Base-by-base conservation (phyloP, 2,329 filamentous ascomycete genomes). In the Fusarium tuaranense region DNA sequence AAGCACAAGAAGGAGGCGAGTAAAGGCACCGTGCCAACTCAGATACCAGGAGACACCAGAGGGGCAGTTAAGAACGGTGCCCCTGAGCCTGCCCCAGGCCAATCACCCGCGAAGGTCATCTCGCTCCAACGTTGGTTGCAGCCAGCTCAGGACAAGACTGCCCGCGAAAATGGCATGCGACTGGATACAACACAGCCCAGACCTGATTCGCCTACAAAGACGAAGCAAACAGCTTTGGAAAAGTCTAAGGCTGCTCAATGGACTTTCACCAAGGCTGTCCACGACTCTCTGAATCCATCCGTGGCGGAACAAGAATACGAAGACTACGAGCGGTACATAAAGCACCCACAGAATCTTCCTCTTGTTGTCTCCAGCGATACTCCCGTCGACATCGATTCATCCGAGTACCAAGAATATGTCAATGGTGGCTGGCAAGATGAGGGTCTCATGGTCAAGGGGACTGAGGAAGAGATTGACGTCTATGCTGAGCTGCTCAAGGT, bases 271-370 rank as follows among this genome's bases (percentile, higher is more conserved):
- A 93, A 97, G 79, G 92, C 98, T 60, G 93, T 98, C 53, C 89
- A 92, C 63, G 93, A 95, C 81, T 97, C 94, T 7, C 88, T 98
- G 53, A 93, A 98, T 75, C 97, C 97, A 2, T 92, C 91, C 1
- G 94, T 99, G 41, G 93, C 90, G 9, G 84, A 88, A 9, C 88
- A 90, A 44, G 96, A 98, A 84, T 91, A 92, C 27, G 92, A 93
- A 57, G 97, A 98, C 81, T 99, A 99, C 81, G 89, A 92, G 68
- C 91, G 93, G 27, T 99, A 98, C 83, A 92, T 99, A 75, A 91
- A 90, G 58, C 97, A 99, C 79, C 95, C 97, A 2, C 92, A 97
- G 66, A 95, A 93, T 64, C 90, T 99, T 1, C 95, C 96, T 0
- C 88, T 99, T 2, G 94, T 97, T 0, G 88, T 94, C 2, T 93